Evolutionary conservation across 192 early-diverging fungal species (phyloP), one percentile per base, ranked within the genome.

Genomic region (Coemansia sp.): DNA sequence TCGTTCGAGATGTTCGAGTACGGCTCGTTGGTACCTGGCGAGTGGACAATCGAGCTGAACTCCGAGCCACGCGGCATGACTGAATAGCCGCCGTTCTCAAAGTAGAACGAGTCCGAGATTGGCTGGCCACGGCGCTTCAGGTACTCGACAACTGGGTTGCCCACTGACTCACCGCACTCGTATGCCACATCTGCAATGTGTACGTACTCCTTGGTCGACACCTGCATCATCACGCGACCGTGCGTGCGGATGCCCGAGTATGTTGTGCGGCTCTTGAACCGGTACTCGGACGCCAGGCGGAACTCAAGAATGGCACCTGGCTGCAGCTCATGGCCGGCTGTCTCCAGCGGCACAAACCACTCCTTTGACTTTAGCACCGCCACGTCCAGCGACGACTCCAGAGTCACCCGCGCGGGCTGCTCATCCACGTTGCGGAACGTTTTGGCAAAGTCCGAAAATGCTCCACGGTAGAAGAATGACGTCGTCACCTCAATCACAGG

Each of bases 131-230:
- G 76, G 52, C 95, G 90, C 80, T 88, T 87, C 61, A 97, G 76
- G 82, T 95, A 97, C 57, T 91, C 92, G 43, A 94, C 70, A 1
- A 96, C 92, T 8, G 93, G 88, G 82, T 97, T 96, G 53, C 94
- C 95, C 37, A 88, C 86, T 25, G 85, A 81, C 63, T 90, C 88
- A 52, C 86, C 83, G 61, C 87, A 82, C 66, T 87, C 85, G 68
- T 94, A 92, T 19, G 87, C 75, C 48, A 97, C 92, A 21, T 81
- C 83, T 25, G 88, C 95, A 73, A 97, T 86, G 63, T 93, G 85
- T 55, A 93, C 90, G 61, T 85, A 84, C 74, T 89, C 85, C 54
- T 91, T 78, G 19, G 87, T 83, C 59, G 82, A 81, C 57, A 85
- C 85, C 72, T 84, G 89, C 85, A 26, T 60, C 52, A 85, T 60